Base-by-base conservation (phyloP, 352 stramenopile species). In the Globisporangium camurandrum region DNA sequence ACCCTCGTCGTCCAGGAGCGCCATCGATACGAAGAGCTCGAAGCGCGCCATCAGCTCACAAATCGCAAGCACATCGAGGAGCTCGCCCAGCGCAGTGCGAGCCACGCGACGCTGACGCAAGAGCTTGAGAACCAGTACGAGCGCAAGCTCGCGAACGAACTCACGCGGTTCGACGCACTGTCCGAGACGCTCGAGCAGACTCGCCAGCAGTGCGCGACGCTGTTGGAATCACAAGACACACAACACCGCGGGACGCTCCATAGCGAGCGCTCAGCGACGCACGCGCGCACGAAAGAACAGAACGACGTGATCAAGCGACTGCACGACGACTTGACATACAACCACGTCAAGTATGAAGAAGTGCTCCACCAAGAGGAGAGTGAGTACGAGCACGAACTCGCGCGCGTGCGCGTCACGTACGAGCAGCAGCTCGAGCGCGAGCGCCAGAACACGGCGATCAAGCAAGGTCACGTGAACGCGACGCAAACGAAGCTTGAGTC, bases 71-170 rank as follows among this genome's bases (percentile, higher is more conserved):
- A 94, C 39, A 55, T 61, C 0, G 82, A 91, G 49, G 76, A 92
- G n/a, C 66, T 95, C 27, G 68, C 79, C 2, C 69, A 89, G 20
- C 71, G 84, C 26, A 82, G 89, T 43, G 75, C 67, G 0, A 85
- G 75, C 38, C 80, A 94, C 33, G 77, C 87, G 8, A 91, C 87
- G 38, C 83, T 93, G 59, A 85, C 72, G 0, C 75, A 95, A 55
- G 87, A 97, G 41, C 69, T 96, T 4, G 87, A 96, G 55, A 97
- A 97, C 46, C 79, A 96, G 54, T 97, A 96, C 57, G 88, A 97
- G 51, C 77, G 88, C 20, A 93, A 94, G 37, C 59, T 97, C 0
- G 87, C 89, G 8, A 69, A 96, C 39, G 88, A 97, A 51, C 69
- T 96, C 20, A 61, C 78, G 44, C 64, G 88, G 17, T 97, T 94